Evolutionary conservation across 2,329 filamentous ascomycete genomes (phyloP), one percentile per base, ranked within the genome.

Genomic region (Kalaharituber pfeilii): DNA sequence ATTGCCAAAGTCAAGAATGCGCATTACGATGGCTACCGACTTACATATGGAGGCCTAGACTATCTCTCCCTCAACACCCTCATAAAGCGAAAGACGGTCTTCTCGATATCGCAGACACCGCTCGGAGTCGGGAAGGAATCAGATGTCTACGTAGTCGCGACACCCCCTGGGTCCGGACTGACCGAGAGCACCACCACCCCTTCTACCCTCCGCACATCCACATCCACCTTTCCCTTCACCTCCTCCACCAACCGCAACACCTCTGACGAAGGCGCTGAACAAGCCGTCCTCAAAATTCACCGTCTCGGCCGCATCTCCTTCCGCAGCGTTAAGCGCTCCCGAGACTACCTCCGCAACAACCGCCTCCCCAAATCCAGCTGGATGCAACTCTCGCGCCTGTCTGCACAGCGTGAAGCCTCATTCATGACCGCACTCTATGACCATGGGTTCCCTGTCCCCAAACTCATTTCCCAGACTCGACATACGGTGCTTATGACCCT

Each of bases 51-150:
- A 64, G 91, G 91, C 1, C 80, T 96, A 49, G 91, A 98, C 72
- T 98, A 98, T 69, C 80, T 98, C n/a, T 86, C 91, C 15, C 76
- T 98, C 53, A 87, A 96, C 70, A 81, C 86, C 0, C 82, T 96
- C 67, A 82, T 88, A 55, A 83, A 84, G 63, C 75, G 80, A 60
- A 82, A 83, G 62, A 78, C 77, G 54, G 77, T 96, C 39, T 96
- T 94, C 75, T 93, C 85, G 62, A 86, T 96, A 3, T 91, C 91
- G 52, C 91, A 84, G 68, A 28, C 24, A 1, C 84, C 93, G 65
- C 86, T 98, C 60, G 91, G 93, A 49, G 88, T 96, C 2, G 91
- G 91, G 53, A 98, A 98, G 69, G 91, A 98, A 71, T 94, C 86
- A 62, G 91, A 98, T 66, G 96, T 98, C 66, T 84, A 93, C 69